A percentile compares a stretch with the other conserved stretches of the same genome.
Evolutionary conservation across 73 alveolate genomes (phyloP).

Genomic region (Symbiodinium pilosum): DNA sequence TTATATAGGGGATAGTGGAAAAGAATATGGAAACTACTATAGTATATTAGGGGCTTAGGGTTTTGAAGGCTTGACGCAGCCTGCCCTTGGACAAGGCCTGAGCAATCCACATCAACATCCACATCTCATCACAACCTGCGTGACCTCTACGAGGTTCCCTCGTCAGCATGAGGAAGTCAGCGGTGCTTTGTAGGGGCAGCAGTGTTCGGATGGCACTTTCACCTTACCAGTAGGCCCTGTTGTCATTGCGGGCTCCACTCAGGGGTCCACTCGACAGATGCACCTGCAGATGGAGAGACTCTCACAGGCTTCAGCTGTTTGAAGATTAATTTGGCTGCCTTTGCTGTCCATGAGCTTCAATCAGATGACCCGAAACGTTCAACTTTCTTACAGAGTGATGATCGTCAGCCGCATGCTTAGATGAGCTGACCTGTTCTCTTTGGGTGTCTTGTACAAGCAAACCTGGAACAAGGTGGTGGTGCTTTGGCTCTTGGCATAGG

Average conservation of each 20-base stretch:
- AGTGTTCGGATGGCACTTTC: background rate
- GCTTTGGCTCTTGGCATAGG: slow-evolving; percentile 69
- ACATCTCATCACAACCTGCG: slow-evolving; percentile 29
- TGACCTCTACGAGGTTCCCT: slow-evolving; percentile 23
- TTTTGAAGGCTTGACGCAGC: too few species aligned
- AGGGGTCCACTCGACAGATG: slow-evolving; percentile 73
- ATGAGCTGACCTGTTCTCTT: too few species aligned
- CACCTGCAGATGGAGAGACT: slow-evolving; percentile 75
- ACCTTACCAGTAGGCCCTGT: too few species aligned
- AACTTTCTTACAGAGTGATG: slow-evolving; percentile 61
- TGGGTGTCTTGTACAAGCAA: too few species aligned
- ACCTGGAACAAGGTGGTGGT: slow-evolving; percentile 30
- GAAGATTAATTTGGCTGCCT: too few species aligned
- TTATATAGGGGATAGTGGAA: too few species aligned
- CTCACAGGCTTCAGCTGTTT: slow-evolving; percentile 40
- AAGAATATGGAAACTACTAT: too few species aligned
- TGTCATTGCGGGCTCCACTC: too few species aligned
- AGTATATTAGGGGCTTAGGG: too few species aligned
- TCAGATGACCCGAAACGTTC: slow-evolving; percentile 79
- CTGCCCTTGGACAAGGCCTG: too few species aligned
- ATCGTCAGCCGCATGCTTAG: slow-evolving; percentile 10
- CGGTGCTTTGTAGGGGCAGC: background rate
- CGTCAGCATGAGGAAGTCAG: background rate
- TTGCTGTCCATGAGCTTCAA: background rate
- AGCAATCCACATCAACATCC: background rate